phyloP scores from a whole-genome alignment of 495 filamentous ascomycete genomes.

The Neurospora sp. region DNA sequence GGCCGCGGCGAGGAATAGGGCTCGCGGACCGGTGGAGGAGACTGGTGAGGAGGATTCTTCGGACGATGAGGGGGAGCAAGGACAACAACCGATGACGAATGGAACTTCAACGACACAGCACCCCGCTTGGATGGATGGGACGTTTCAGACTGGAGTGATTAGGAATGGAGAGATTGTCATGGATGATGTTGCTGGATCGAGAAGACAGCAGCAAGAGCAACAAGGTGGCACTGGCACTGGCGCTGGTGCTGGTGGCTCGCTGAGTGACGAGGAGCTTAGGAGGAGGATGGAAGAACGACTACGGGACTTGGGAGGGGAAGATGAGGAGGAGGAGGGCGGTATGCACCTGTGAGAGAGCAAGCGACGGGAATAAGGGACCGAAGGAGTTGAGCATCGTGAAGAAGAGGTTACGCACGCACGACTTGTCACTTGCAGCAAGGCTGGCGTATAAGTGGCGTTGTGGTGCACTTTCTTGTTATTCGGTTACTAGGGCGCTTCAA shows the following conservation, averaged over 20 bases:
- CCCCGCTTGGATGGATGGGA: constrained; percentile 43
- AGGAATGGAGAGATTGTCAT: constrained; percentile 28
- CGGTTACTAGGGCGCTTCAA: neutral
- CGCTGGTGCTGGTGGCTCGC: constrained; percentile 17
- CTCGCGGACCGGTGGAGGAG: constrained; percentile 4
- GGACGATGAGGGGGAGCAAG: neutral
- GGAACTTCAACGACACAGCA: constrained; percentile 13
- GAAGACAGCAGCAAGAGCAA: neutral
- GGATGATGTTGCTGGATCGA: constrained; percentile 13
- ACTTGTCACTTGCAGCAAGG: neutral
- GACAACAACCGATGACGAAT: constrained; percentile 2
- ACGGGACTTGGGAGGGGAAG: constrained; percentile 27
- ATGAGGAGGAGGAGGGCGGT: constrained; percentile 44
- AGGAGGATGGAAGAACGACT: constrained; percentile 35
- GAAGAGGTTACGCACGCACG: neutral
- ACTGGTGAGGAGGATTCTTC: constrained; percentile 1
- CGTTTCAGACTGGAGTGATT: constrained; percentile 43
- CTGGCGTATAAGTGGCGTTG: neutral
- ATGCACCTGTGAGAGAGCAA: constrained; percentile 50
- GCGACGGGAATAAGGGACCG: neutral
- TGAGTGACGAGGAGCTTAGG: constrained; percentile 40
- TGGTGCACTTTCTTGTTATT: neutral
- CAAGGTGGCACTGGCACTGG: neutral
- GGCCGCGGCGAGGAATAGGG: constrained; percentile 3
- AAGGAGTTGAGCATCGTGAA: neutral